Evolutionary conservation across 495 filamentous ascomycete genomes (phyloP), one percentile per base, ranked within the genome.

Genomic region (Talaromyces proteolyticus): DNA sequence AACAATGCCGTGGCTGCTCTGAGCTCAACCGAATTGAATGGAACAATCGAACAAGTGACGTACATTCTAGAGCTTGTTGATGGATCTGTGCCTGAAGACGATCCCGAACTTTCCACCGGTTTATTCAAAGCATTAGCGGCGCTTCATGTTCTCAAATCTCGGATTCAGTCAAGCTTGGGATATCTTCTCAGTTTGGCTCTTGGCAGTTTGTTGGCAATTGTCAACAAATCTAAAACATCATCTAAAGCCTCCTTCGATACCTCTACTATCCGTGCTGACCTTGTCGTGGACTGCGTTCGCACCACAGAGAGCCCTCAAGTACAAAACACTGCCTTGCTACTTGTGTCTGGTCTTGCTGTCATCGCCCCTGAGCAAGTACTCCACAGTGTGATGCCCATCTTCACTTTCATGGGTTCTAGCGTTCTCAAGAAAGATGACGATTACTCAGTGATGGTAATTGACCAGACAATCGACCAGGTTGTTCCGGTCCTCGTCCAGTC

Each of bases 311-410:
- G 83, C 64, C 89, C 90, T 0, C 87, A 93, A 42, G 89, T 96
- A 10, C 94, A 95, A 63, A 96, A 95, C 55, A 77, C 83, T 6
- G 91, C 92, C 10, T 75, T 99, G 7, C 80, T 96, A n/a, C 76
- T 99, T 14, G 83, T 97, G 14, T 87, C 90, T 2, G 82, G 78
- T 19, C 66, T 97, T 42, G 91, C 93, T 24, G 81, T 81, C 36
- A 86, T 89, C 56, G 86, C 86, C 0, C 93, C 93, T 1, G 89
- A 96, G 58, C 67, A 90, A 19, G 87, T 98, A 8, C 76, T 97
- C 45, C 91, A 98, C 61, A 95, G 88, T 52, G 87, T 98, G 45
- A 97, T 98, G 93, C 94, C 94, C 5, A 91, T 98, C 29, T 98
- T 98, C 68, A 96, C 93, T 0, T 96, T 96, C 66, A 95, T 96